A percentile compares a stretch with the other conserved stretches of the same genome.
Conservation (phyloP, 192 early-diverging fungal genomes). For the Backusella luteola region DNA sequence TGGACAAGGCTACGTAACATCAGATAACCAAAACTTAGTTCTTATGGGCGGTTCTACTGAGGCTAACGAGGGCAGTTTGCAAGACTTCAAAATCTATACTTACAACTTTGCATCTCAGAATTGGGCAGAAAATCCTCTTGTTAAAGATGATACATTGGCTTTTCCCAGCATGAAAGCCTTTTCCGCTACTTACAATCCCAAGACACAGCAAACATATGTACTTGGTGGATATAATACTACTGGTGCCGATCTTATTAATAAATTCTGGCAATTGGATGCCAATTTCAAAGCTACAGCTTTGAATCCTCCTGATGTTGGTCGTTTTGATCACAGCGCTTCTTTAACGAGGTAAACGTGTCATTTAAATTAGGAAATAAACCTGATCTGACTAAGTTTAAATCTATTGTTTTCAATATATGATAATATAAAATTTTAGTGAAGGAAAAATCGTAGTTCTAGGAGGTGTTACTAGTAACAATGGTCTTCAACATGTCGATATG, state of each 20-base stretch:
- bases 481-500: background rate
- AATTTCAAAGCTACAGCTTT: background rate
- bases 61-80: no score
- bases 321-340: slow-evolving; percentile 27
- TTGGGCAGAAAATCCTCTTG: background rate
- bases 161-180: slow-evolving; percentile 8
- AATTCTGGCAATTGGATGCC: slow-evolving; percentile 15
- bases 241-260: background rate
- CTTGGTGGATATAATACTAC: slow-evolving; percentile 11
- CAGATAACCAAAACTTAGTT: slow-evolving; percentile 3
- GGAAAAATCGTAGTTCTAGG: slow-evolving; percentile 32
- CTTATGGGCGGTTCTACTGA: slow-evolving; percentile 9
- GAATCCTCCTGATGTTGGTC: background rate
- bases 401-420: background rate
- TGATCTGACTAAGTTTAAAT: background rate
- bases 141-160: background rate
- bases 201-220: slow-evolving; percentile 13
- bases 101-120: background rate
- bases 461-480: slow-evolving; percentile 11
- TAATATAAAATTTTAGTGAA: slow-evolving; percentile 12
- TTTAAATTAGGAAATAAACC: background rate
- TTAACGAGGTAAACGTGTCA: slow-evolving; percentile 13
- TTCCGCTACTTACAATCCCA: slow-evolving; percentile 10
- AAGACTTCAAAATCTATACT: background rate
- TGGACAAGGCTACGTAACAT: slow-evolving; percentile 13